These are phyloP conservation scores for Eutrema yunnanense DNA, from an alignment of 345 rosid species.

Conservation along the genomic window DNA sequence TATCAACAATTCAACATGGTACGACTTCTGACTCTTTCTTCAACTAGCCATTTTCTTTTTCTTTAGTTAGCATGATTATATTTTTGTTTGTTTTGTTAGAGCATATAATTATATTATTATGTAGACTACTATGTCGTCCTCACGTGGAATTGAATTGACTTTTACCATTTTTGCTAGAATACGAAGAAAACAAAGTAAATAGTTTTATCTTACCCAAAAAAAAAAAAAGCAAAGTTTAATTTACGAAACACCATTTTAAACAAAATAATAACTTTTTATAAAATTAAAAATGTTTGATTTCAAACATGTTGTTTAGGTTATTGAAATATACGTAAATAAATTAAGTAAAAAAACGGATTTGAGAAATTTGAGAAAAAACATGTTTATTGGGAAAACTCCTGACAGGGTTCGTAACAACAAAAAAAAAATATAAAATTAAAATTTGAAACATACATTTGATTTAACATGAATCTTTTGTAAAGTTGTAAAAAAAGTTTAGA, in stretches of 20 bases:
- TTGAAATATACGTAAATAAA: background rate
- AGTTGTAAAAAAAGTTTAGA: too few relatives aligned
- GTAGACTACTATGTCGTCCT: background rate
- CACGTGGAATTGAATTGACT: conserved; percentile 16
- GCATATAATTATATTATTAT: background rate
- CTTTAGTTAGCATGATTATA: background rate
- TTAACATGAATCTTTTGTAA: too few relatives aligned
- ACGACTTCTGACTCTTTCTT: background rate
- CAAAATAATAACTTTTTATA: too few relatives aligned
- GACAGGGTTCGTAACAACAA: too few relatives aligned
- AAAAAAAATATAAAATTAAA: too few relatives aligned
- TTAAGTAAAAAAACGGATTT: too few relatives aligned
- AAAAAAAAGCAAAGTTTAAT: background rate
- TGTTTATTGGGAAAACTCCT: too few relatives aligned
- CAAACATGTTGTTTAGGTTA: background rate
- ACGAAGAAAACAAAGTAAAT: background rate
- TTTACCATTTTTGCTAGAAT: background rate
- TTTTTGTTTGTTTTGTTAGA: background rate
- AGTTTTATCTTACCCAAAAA: background rate
- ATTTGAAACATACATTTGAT: too few relatives aligned
- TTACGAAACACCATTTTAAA: too few relatives aligned
- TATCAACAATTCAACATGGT: background rate
- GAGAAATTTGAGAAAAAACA: too few relatives aligned
- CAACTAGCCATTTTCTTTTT: background rate
- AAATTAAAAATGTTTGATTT: too few relatives aligned